A percentile compares a stretch with the other conserved stretches of the same genome.
phyloP scores from a whole-genome alignment of 768 basidiomycete species.

The Amanita phalloides region DNA sequence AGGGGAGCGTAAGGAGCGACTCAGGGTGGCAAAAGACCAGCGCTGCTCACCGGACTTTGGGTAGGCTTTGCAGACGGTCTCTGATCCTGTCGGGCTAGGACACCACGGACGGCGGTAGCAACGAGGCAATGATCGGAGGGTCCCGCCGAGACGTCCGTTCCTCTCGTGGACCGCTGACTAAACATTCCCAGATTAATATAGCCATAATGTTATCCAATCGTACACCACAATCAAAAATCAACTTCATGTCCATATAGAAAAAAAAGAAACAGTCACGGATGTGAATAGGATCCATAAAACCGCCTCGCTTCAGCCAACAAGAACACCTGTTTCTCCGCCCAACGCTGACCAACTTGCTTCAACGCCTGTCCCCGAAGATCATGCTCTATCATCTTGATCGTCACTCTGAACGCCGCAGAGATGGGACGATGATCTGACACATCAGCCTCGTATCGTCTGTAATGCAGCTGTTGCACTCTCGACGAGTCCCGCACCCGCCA shows the following conservation, averaged over 20 bases:
- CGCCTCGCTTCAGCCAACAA: slow-evolving; percentile 26
- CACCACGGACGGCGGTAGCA: slow-evolving; percentile 4
- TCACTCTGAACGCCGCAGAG: slow-evolving; percentile 66
- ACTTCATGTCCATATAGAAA: neutral
- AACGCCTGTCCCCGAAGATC: slow-evolving; percentile 49
- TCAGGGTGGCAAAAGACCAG: slow-evolving; percentile 2
- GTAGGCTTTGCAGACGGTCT: slow-evolving; percentile 2
- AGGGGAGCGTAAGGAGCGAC: neutral
- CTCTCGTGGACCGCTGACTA: slow-evolving; percentile 5
- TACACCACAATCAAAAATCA: neutral
- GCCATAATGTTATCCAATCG: too few relatives aligned
- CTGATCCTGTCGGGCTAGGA: slow-evolving; percentile 1
- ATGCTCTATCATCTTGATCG: slow-evolving; percentile 59
- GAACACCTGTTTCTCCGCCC: slow-evolving; percentile 36
- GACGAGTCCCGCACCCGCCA: slow-evolving; percentile 51
- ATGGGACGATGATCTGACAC: slow-evolving; percentile 89
- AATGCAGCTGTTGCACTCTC: slow-evolving; percentile 58
- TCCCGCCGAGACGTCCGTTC: slow-evolving; percentile 5
- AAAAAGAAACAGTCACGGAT: neutral
- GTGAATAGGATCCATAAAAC: slow-evolving; percentile 24
- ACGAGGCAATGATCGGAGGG: neutral
- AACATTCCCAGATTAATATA: neutral
- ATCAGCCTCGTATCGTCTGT: slow-evolving; percentile 76
- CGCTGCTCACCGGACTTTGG: slow-evolving; percentile 5
- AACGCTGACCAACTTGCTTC: slow-evolving; percentile 41